Conservation (phyloP, 2,329 filamentous ascomycete genomes). For the Phyllachora maydis region DNA sequence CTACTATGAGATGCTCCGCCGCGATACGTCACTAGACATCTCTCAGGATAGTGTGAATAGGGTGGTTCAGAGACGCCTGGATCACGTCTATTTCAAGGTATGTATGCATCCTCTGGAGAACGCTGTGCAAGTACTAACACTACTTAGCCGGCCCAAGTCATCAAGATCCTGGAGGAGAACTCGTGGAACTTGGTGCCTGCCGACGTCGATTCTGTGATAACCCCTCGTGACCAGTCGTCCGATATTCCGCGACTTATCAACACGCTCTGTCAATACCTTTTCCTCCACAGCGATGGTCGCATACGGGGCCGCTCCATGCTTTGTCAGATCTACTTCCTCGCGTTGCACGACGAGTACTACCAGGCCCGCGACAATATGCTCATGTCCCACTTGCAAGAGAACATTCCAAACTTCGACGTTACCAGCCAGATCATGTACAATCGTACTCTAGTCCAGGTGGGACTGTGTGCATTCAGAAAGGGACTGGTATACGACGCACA, state of each 20-base stretch:
- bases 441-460: slow-evolving; percentile 90
- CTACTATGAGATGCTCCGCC: slow-evolving; percentile 68
- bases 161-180: slow-evolving; percentile 85
- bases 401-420: slow-evolving; percentile 89
- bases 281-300: slow-evolving; percentile 85
- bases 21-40: slow-evolving; percentile 47
- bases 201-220: slow-evolving; percentile 57
- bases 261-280: slow-evolving; percentile 84
- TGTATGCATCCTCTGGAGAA: slow-evolving; percentile 6
- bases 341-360: slow-evolving; percentile 95
- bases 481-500: slow-evolving; percentile 95
- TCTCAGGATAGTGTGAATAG: slow-evolving; percentile 82
- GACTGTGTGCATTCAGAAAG: slow-evolving; percentile 92
- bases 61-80: slow-evolving; percentile 78
- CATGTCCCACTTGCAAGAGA: slow-evolving; percentile 98
- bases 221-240: slow-evolving; percentile 44
- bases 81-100: slow-evolving; percentile 98
- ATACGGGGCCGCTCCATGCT: slow-evolving; percentile 93
- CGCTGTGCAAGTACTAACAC: slow-evolving; percentile 7
- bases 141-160: slow-evolving; percentile 60
- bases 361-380: slow-evolving; percentile 97
- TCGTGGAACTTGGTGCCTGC: slow-evolving; percentile 67
- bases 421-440: slow-evolving; percentile 98
- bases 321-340: slow-evolving; percentile 96
- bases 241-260: slow-evolving; percentile 64